A percentile compares a stretch with the other conserved stretches of the same genome.
These are phyloP conservation scores for Zizania latifolia DNA, from an alignment of 176 grass and related monocot species.

Conservation along the genomic window DNA sequence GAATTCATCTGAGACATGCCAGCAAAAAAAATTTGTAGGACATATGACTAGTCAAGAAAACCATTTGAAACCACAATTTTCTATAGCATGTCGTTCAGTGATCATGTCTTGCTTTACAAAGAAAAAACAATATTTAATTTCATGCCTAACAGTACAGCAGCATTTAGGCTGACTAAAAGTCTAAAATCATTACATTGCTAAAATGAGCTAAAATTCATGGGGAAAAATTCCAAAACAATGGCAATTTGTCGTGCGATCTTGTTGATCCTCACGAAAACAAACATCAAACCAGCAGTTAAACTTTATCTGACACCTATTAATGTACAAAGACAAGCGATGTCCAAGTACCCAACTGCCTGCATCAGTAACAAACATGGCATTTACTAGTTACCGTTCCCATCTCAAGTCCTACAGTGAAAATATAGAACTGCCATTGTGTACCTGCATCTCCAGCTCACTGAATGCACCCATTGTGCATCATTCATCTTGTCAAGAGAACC, in stretches of 20 bases:
- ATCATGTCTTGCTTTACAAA: background rate
- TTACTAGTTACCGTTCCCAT: background rate
- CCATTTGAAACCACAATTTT: background rate
- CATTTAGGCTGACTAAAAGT: background rate
- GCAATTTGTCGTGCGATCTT: background rate
- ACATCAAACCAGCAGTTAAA: background rate
- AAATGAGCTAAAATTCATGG: background rate
- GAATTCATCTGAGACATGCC: no score
- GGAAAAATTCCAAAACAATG: background rate
- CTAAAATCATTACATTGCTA: background rate
- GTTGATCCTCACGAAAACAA: constrained; percentile 5
- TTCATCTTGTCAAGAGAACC: background rate
- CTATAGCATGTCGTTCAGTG: background rate
- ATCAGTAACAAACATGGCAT: background rate
- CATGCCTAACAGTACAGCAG: background rate
- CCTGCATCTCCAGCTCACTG: background rate
- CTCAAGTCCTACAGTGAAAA: background rate
- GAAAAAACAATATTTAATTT: background rate
- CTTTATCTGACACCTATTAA: constrained; percentile 4
- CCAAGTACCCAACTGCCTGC: constrained; percentile 9
- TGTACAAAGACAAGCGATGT: background rate
- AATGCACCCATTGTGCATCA: background rate
- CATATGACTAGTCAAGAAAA: background rate
- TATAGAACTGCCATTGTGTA: background rate
- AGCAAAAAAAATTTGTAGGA: background rate